Evolutionary conservation across 73 alveolate genomes (phyloP).

Genomic region (Paramecium primaurelia): DNA sequence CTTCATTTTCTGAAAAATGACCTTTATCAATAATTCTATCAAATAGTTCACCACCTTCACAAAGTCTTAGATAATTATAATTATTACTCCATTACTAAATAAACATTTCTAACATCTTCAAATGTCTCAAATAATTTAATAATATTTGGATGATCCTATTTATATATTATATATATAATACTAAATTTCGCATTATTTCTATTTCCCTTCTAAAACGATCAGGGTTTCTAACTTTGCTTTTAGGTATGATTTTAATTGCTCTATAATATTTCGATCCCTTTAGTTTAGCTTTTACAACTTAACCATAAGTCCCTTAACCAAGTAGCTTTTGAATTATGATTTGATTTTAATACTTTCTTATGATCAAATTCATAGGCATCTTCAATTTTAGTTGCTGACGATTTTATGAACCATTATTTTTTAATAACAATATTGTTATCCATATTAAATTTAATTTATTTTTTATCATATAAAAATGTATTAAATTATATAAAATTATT

Average conservation of each 20-base stretch:
- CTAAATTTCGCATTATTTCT: conserved; percentile 66
- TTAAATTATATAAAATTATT: too few species aligned
- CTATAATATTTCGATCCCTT: conserved; percentile 54
- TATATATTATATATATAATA: neutral
- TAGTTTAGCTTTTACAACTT: conserved; percentile 51
- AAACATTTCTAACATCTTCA: conserved; percentile 68
- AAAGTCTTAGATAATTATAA: conserved; percentile 4
- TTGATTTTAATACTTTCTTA: conserved; percentile 11
- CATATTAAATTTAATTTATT: neutral
- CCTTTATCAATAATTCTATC: conserved; percentile 79
- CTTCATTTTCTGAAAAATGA: conserved; percentile 83
- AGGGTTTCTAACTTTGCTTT: conserved; percentile 76
- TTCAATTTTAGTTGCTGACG: conserved; percentile 40
- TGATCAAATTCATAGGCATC: conserved; percentile 50
- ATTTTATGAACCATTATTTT: conserved; percentile 62
- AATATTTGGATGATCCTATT: conserved; percentile 83
- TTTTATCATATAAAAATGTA: neutral
- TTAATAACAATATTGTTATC: conserved; percentile 39
- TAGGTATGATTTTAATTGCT: conserved; percentile 90
- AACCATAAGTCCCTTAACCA: conserved; percentile 60
- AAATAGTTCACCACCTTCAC: conserved; percentile 94
- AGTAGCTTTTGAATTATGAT: neutral
- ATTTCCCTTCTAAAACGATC: conserved; percentile 68
- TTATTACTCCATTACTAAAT: conserved; percentile 70
- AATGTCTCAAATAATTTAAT: conserved; percentile 77